phyloP scores from a whole-genome alignment of 176 grass and related monocot genomes.

The Aegilops longissima region DNA sequence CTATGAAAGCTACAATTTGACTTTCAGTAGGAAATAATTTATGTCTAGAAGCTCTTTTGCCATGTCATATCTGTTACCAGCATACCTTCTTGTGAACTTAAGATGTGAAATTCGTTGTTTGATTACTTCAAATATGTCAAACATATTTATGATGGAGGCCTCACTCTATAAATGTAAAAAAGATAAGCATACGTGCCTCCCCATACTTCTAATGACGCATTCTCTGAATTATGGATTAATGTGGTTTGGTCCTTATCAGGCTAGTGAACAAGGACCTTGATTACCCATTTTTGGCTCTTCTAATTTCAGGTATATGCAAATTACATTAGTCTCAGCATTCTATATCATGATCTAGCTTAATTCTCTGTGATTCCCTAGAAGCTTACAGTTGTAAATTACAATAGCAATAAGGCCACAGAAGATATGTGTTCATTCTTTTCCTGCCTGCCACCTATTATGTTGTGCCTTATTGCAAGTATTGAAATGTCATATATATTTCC shows the following conservation, averaged over 20 bases:
- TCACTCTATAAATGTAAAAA: conserved; percentile 8
- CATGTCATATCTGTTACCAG: neutral
- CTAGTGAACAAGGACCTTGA: conserved; percentile 72
- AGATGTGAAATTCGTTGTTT: neutral
- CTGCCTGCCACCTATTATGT: neutral
- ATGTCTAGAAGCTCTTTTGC: neutral
- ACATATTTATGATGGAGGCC: neutral
- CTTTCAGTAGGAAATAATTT: neutral
- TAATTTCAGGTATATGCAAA: conserved; percentile 84
- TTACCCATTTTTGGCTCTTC: conserved; percentile 95
- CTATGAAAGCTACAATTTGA: neutral
- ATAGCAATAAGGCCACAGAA: neutral
- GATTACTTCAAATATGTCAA: neutral
- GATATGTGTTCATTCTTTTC: neutral
- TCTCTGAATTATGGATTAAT: conserved; percentile 29
- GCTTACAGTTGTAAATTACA: conserved; percentile 10
- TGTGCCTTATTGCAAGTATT: neutral
- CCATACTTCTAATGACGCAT: conserved; percentile 25
- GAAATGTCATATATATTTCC: conserved; percentile 15
- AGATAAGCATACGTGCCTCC: neutral
- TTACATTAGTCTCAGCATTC: conserved; percentile 1
- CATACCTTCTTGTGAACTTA: conserved; percentile 8
- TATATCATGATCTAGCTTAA: neutral
- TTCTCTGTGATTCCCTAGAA: neutral
- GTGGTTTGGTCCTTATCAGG: conserved; percentile 48